phyloP scores from a whole-genome alignment of 768 basidiomycete genomes.

The Boletus vermiculosoides region DNA sequence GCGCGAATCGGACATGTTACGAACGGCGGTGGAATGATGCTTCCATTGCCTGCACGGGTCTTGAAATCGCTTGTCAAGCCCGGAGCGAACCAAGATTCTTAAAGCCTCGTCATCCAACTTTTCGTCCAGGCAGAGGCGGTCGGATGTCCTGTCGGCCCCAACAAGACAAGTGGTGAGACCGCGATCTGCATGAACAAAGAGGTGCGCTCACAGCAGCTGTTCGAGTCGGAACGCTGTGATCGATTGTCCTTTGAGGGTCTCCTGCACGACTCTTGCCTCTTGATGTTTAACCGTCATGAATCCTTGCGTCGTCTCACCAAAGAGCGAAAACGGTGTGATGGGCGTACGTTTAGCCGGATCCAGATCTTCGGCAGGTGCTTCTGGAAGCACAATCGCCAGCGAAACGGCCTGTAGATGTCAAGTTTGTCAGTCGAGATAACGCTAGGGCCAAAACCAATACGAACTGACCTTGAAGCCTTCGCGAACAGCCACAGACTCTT shows the following conservation, averaged over 20 bases:
- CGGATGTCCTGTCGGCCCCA: slow-evolving; percentile 15
- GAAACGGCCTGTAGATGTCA: slow-evolving; percentile 3
- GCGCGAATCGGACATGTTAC: not conserved
- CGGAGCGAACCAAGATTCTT: slow-evolving; percentile 26
- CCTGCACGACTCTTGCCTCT: slow-evolving; percentile 7
- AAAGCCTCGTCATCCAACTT: slow-evolving; percentile 27
- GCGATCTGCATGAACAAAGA: not conserved
- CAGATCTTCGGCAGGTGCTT: slow-evolving; percentile 4
- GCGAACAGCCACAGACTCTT: slow-evolving; percentile 44
- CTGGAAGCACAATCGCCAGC: slow-evolving; percentile 10
- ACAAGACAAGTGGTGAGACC: not conserved
- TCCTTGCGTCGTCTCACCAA: slow-evolving; percentile 42
- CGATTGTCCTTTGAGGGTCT: not conserved
- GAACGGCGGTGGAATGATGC: slow-evolving; percentile 7
- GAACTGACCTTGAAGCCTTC: slow-evolving; percentile 46
- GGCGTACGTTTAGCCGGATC: slow-evolving; percentile 2
- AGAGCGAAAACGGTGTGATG: slow-evolving; percentile 32
- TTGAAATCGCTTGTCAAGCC: slow-evolving; percentile 30
- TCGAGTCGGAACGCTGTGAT: slow-evolving; percentile 15
- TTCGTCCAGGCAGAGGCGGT: slow-evolving; percentile 25
- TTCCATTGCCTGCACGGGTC: slow-evolving; percentile 25
- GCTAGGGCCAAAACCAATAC: not conserved
- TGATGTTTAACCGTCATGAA: slow-evolving; percentile 36
- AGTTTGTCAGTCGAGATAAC: not conserved
- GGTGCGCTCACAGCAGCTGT: slow-evolving; percentile 17